Percentiles rank a stretch among this genome's conserved stretches.
Evolutionary conservation across 805 yeast genomes (phyloP).

Genomic region (Vanderwaltozyma verrucispora): DNA sequence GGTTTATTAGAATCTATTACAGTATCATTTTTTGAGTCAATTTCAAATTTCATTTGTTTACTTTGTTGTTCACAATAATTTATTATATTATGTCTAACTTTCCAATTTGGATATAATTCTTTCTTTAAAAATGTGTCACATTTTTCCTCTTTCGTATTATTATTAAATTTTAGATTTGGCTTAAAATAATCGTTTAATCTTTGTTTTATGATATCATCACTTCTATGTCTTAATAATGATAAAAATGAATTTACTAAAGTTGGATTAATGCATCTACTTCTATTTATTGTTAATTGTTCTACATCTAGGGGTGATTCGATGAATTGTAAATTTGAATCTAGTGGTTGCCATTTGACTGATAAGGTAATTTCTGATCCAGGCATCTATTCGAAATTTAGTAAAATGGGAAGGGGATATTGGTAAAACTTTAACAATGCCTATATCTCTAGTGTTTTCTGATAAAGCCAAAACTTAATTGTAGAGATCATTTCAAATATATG

Average conservation of each 20-base stretch:
- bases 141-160: conserved; percentile 8
- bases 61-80: conserved; percentile 32
- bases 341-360: background rate
- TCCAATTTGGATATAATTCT: conserved; percentile 40
- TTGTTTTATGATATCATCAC: conserved; percentile 39
- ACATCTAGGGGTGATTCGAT: too few species aligned
- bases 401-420: too few species aligned
- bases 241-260: conserved; percentile 24
- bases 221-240: conserved; percentile 22
- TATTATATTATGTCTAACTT: conserved; percentile 31
- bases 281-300: conserved; percentile 13
- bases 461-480: too few species aligned
- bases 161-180: too few species aligned
- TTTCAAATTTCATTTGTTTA: conserved; percentile 24
- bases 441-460: too few species aligned
- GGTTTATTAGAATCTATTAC: conserved; percentile 11
- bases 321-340: conserved; percentile 10
- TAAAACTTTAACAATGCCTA: too few species aligned
- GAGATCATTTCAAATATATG: too few species aligned
- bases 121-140: conserved; percentile 31
- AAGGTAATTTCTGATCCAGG: background rate
- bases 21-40: conserved; percentile 14
- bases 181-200: conserved; percentile 32
- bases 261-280: conserved; percentile 24
- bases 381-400: too few species aligned